Evolutionary conservation across 2,329 filamentous ascomycete genomes (phyloP).

Genomic region (Ceratocystis huliohia): DNA sequence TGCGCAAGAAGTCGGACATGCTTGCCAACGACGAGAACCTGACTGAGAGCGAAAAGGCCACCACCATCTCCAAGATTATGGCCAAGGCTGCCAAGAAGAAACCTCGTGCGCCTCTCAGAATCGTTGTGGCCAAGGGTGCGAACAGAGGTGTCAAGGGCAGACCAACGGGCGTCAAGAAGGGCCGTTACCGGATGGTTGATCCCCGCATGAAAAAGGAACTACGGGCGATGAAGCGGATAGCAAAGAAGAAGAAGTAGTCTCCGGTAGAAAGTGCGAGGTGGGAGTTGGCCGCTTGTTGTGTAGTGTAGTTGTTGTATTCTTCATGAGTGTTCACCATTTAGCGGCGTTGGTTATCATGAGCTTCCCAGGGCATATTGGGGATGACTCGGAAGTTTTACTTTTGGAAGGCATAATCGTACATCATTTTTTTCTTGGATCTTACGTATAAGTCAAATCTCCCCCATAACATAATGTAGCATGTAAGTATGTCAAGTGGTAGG

Average conservation of each 20-base stretch:
- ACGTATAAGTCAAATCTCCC: neutral
- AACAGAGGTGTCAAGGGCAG: slow-evolving; percentile 79
- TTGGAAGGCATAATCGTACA: slow-evolving; percentile 16
- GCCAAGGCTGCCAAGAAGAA: slow-evolving; percentile 75
- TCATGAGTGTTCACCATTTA: slow-evolving; percentile 15
- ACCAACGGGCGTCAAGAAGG: slow-evolving; percentile 75
- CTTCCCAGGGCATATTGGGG: slow-evolving; percentile 4
- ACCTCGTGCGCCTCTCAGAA: slow-evolving; percentile 66
- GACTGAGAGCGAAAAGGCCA: slow-evolving; percentile 92
- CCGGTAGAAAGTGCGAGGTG: neutral
- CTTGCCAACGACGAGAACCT: slow-evolving; percentile 80
- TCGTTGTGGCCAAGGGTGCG: slow-evolving; percentile 74
- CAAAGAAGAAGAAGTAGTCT: slow-evolving; percentile 53
- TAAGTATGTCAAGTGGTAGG: too few species aligned
- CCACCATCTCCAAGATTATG: slow-evolving; percentile 69
- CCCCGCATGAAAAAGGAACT: slow-evolving; percentile 93
- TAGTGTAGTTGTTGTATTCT: slow-evolving; percentile 5
- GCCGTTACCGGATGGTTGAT: slow-evolving; percentile 95
- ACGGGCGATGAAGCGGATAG: slow-evolving; percentile 64
- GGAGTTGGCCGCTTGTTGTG: neutral
- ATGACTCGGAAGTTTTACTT: slow-evolving; percentile 18
- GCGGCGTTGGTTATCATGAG: slow-evolving; percentile 19
- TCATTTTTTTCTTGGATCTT: slow-evolving; percentile 3
- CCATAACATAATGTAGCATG: too few species aligned
- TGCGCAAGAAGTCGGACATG: slow-evolving; percentile 92